These are phyloP conservation scores for Colletotrichum cuscutae DNA, from an alignment of 2,329 filamentous ascomycete genomes.

Conservation along the genomic window DNA sequence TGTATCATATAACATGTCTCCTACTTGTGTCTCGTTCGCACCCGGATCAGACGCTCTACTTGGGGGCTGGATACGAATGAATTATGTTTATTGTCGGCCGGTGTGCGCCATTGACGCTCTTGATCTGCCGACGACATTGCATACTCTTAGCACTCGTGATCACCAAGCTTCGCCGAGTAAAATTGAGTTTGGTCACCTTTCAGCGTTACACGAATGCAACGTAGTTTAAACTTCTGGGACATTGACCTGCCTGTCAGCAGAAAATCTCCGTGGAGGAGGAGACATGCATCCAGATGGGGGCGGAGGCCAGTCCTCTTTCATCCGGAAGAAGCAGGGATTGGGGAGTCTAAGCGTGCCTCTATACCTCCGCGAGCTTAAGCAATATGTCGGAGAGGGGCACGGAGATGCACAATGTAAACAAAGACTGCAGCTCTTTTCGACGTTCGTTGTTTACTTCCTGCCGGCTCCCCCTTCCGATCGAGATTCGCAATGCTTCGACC, in stretches of 20 bases:
- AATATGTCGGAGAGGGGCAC: not conserved
- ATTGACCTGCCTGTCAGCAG: not conserved
- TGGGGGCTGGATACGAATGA: no score
- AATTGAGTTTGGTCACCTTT: not conserved
- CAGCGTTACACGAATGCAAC: not conserved
- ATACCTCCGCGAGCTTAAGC: not conserved
- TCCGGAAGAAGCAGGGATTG: not conserved
- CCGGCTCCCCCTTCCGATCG: not conserved
- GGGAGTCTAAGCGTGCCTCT: not conserved
- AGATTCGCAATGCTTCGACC: not conserved
- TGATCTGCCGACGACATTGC: not conserved
- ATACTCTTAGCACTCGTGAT: not conserved
- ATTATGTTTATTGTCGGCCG: no score
- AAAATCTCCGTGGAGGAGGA: constrained; percentile 3
- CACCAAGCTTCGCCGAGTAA: not conserved
- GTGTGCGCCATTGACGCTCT: not conserved
- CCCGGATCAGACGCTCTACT: no score
- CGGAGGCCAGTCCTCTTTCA: not conserved
- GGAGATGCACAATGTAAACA: not conserved
- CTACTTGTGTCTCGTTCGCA: not conserved
- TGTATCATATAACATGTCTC: not conserved
- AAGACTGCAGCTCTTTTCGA: not conserved
- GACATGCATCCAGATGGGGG: not conserved
- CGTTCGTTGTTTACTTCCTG: not conserved
- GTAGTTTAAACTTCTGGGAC: not conserved